Percentiles rank a stretch among this genome's conserved stretches.
phyloP scores from a whole-genome alignment of 176 grass and related monocot genomes.

The Triticum turgidum region DNA sequence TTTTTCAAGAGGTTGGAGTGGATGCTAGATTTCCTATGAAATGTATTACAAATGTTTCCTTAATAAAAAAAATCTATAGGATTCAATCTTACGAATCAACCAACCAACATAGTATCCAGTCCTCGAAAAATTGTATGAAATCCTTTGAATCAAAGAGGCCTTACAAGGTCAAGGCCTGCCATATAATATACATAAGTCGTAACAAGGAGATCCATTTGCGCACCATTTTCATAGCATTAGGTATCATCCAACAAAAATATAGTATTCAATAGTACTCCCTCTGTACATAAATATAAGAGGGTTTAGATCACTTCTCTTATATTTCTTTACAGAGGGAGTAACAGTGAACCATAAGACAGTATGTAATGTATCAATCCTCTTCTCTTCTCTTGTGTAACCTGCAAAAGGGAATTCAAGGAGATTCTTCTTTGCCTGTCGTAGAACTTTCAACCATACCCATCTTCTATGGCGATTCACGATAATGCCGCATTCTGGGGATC shows the following conservation, averaged over 20 bases:
- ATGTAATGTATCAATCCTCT: constrained; percentile 10
- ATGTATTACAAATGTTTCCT: too few species aligned
- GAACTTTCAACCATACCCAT: constrained; percentile 65
- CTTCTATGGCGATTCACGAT: constrained; percentile 35
- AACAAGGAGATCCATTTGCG: background rate
- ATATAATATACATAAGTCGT: background rate
- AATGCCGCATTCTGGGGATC: constrained; percentile 27
- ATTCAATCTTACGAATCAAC: too few species aligned
- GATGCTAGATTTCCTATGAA: too few species aligned
- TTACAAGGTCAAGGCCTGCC: background rate
- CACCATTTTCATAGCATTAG: background rate
- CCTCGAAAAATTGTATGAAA: too few species aligned
- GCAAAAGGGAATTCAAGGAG: constrained; percentile 25
- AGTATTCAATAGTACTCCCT: background rate
- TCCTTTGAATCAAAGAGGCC: too few species aligned
- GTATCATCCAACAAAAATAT: background rate
- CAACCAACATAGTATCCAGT: too few species aligned
- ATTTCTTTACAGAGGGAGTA: too few species aligned
- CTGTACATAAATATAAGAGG: too few species aligned
- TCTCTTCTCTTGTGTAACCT: constrained; percentile 22
- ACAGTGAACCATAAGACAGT: background rate
- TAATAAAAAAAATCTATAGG: too few species aligned
- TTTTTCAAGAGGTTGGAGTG: too few species aligned
- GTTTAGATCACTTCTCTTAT: too few species aligned
- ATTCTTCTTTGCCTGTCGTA: constrained; percentile 25